Base-by-base conservation (phyloP, 2,329 filamentous ascomycete genomes). In the Harringtonia aguacate region DNA sequence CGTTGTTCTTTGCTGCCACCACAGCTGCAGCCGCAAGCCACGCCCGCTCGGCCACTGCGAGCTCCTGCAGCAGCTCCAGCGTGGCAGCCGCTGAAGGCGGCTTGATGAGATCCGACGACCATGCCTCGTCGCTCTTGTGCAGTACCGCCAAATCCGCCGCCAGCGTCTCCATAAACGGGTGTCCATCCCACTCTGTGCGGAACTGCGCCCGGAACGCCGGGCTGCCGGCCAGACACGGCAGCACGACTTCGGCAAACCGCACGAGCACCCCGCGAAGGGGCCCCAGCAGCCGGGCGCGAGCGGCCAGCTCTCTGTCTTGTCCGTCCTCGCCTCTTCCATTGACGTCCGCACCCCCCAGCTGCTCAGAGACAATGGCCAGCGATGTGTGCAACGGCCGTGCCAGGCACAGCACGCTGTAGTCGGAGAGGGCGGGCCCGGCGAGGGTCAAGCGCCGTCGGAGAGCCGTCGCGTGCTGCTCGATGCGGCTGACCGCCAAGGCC, bases 401-500 rank as follows among this genome's bases (percentile, higher is more conserved):
- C 7, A 60, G 31, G 39, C 20, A 57, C 41, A 21, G 55, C 44
- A n/a, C n/a, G n/a, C n/a, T n/a, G n/a, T n/a, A n/a, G n/a, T n/a
- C n/a, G n/a, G n/a, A n/a, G n/a, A n/a, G n/a, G n/a, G n/a, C n/a
- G n/a, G n/a, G n/a, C n/a, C n/a, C n/a, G n/a, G n/a, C n/a, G n/a
- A n/a, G n/a, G n/a, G n/a, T n/a, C n/a, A n/a, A n/a, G n/a, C 34
- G 41, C 31, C 47, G 1, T 70, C 72, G 3, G 84, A 53, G 2
- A 67, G 64, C 4, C 64, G 59, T 2, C 69, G 61, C 0, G 77
- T 74, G 36, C 72, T 61, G 2, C 4, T 70, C 61, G 67, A 84
- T 79, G 0, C 70, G 69, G 3, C 73, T 62, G 3, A 79, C 51
- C 0, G 73, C 75, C 18, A 36, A 49, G n/a, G 44, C 39, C 53